Base-by-base conservation (phyloP, 2,329 filamentous ascomycete genomes). In the Bipolaris sorokiniana region DNA sequence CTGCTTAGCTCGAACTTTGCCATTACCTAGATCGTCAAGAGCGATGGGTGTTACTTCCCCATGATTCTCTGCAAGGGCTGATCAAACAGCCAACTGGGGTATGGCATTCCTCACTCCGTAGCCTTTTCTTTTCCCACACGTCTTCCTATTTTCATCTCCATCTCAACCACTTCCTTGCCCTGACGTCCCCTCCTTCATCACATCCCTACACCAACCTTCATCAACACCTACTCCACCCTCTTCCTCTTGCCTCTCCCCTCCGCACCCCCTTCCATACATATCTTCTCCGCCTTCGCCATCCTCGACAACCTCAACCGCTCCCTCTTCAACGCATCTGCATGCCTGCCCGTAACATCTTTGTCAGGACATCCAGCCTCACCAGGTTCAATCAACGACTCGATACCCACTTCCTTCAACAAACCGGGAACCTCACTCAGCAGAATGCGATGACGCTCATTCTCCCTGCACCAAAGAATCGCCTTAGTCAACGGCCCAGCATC, bases 401-500 rank as follows among this genome's bases (percentile, higher is more conserved):
- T 61, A 1, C 20, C 22, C 1, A 56, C 56, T 26, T 56, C 54
- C 0, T 54, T 26, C 0, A 69, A 23, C 5, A 67, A 22, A 1
- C 0, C 31, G 0, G 64, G 52, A 0, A 64, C 58, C 0, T 68
- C 55, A 22, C 59, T 62, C 0, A 69, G 51, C 46, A 68, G 38
- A 1, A 33, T 18, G 1, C 38, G 23, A 34, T 61, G 51, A 0
- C 49, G 36, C 0, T 23, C 31, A 0, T 65, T 36, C 2, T 60
- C 36, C 7, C 51, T 46, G 11, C 56, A 63, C 62, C 61, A 65
- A 4, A 40, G 23, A 10, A 69, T 67, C 0, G 67, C 18, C 0
- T 38, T 34, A 0, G 66, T 68, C 18, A 68, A 31, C 1, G 66
- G 65, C 0, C 66, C 65, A 1, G 65, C 65, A 44, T 69, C 64